Evolutionary conservation across 2,329 filamentous ascomycete genomes (phyloP), one percentile per base, ranked within the genome.

Genomic region (Curvularia sp.): DNA sequence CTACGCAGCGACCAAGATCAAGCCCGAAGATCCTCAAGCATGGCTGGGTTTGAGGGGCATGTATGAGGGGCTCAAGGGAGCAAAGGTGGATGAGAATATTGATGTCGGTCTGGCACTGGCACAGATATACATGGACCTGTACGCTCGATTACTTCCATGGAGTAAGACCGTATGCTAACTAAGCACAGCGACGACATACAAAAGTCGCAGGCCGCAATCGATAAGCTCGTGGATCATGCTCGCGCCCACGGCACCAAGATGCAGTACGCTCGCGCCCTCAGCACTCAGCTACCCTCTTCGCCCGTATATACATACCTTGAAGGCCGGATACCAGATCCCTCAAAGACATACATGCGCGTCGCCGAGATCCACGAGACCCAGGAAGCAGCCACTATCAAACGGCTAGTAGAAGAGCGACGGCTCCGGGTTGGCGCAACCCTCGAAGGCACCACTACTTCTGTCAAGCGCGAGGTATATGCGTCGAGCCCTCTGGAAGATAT

Each of bases 41-140:
- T 98, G 92, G 92, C 91, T 97, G 74, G 95, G 95, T 1, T 82
- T 99, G 46, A 85, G 95, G 75, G 91, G 89, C 70, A 78, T 98
- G 30, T 97, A 92, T 74, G 92, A 97, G 46, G 78, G 89, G 87
- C 68, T 90, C 93, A 71, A 88, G 86, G 15, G 77, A 81, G 30
- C 85, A 54, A 91, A 89, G 69, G 80, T 98, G 13, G 83, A 86
- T 54, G 84, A 89, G 49, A 97, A 97, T 72, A 89, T 90, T 48
- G 81, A 87, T 46, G 91, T 90, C 1, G 89, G 88, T 1, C 77
- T 93, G 57, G 88, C 84, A 60, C 82, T 98, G 44, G 92, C 91
- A 7, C 84, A 89, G 53, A 87, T 97, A 50, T 93, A 90, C 68
- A 85, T 86, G 30, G 84, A 71, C 8, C 50, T 71, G 71, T 71